phyloP scores from a whole-genome alignment of 1,284 basidiomycete genomes.

The Ganoderma boninense region DNA sequence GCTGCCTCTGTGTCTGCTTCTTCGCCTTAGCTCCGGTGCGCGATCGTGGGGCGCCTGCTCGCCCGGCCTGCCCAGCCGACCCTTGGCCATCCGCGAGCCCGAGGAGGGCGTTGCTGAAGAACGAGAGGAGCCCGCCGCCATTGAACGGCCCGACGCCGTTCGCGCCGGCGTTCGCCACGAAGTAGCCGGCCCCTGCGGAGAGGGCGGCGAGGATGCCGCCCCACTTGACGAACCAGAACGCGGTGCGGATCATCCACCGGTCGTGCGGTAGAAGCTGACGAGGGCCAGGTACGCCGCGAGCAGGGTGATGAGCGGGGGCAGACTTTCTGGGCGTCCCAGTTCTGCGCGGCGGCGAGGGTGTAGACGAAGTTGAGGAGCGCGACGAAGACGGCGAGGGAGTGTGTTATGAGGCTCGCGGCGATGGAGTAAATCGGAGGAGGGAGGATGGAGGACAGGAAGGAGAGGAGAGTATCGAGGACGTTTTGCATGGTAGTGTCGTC shows the following conservation, averaged over 20 bases:
- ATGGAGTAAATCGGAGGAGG: slow-evolving; percentile 64
- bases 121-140: slow-evolving; percentile 47
- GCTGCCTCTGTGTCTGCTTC: slow-evolving; percentile 35
- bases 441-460: slow-evolving; percentile 60
- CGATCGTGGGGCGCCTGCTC: slow-evolving; percentile 38
- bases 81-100: slow-evolving; percentile 50
- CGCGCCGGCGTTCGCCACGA: slow-evolving; percentile 46
- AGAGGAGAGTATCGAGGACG: slow-evolving; percentile 60
- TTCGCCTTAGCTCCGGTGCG: slow-evolving; percentile 35
- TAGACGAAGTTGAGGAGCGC: slow-evolving; percentile 56
- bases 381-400: slow-evolving; percentile 59
- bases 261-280: slow-evolving; percentile 76
- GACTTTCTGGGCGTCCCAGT: slow-evolving; percentile 73
- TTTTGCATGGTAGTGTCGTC: slow-evolving; percentile 17
- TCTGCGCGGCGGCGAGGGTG: slow-evolving; percentile 56
- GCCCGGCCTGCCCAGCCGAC: slow-evolving; percentile 35
- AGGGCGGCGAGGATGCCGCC: slow-evolving; percentile 63
- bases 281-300: slow-evolving; percentile 78
- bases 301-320: slow-evolving; percentile 78
- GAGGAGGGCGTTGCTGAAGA: slow-evolving; percentile 52
- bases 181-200: slow-evolving; percentile 60
- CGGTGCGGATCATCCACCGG: slow-evolving; percentile 74
- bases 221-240: slow-evolving; percentile 79
- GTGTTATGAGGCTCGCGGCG: slow-evolving; percentile 58
- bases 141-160: slow-evolving; percentile 36